Base-by-base conservation (phyloP, 805 yeast species). In the Metschnikowia cerradonensis region DNA sequence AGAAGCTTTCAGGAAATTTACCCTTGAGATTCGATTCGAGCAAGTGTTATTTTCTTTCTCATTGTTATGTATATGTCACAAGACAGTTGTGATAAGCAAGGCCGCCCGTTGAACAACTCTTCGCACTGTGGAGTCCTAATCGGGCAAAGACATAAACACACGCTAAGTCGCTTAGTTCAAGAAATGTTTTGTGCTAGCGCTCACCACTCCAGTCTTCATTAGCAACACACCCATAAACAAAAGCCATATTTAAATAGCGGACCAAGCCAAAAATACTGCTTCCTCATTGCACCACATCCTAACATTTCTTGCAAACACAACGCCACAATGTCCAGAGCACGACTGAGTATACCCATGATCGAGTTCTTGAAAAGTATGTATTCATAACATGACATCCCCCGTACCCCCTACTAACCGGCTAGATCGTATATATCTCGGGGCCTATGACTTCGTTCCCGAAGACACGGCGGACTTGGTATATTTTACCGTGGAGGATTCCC, bases 401-500 rank as follows among this genome's bases (percentile, higher is more conserved):
- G 30, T 26, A 26, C 5, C 30, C 30, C 30, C 14, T 58, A 67
- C 70, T 68, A 66, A 67, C 72, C 72, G 30, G 6, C 43, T 54
- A 73, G 77, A 72, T 53, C 83, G 96, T 51, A 87, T 92, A 31
- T 94, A 94, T 63, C 80, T 92, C 8, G 97, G 96, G 4, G 95
- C 96, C 3, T 91, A 82, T 65, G 96, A 90, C 64, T 71, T 77
- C 55, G 72, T 81, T 14, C 99, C 98, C 1, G 76, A 73, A 48
- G 92, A 90, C 65, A 86, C 92, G 1, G 80, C 77, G 23, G 85
- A 84, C 34, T 70, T 83, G 40, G 96, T 88, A 1, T 87, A 85
- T 67, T 91, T 94, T 71, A 90, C 98, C 0, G 88, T 94, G 3
- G 98, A 94, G 61, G 96, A 91, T 57, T 83, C 92, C 0, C 78